Base-by-base conservation (phyloP, 23 red algal species). In the Gracilaria vermiculophylla region DNA sequence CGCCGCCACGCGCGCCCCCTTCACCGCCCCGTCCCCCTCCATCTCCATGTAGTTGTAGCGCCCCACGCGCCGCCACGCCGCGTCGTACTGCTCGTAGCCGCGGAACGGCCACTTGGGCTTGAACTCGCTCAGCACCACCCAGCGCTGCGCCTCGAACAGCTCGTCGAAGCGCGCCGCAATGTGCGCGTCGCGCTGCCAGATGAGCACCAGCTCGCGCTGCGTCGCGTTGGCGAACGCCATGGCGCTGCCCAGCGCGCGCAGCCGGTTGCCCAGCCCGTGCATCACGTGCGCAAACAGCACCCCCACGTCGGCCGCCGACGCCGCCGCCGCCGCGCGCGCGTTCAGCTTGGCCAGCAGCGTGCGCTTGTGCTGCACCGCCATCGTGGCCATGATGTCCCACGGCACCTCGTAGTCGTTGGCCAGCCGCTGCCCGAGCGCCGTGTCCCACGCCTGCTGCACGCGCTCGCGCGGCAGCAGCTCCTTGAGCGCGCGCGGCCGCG, bases 11-110 rank as follows among this genome's bases (percentile, higher is more conserved):
- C 28, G n/a, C 80, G 83, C 70, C 21, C 80, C 93, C 58, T 95
- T 95, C 41, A 89, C 50, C 32, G 93, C 93, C 15, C 85, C 92
- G 2, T 76, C 29, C 5, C 76, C 76, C 52, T 95, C 93, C 78
- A 90, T 86, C 64, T 95, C 93, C 83, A 95, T 95, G 76, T 95
- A 95, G 77, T 95, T 95, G 83, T 80, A 82, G 20, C 50, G 43
- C 20, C 76, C 47, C 42, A 95, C 45, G 23, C 42, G 40, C 45
- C 25, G 27, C 86, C 86, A 95, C 11, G 78, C 35, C 43, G 19
- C 12, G 71, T 95, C 93, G 11, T 53, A 95, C 53, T 73, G 17
- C 13, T 89, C 79, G 32, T 80, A 53, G 0, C 78, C 93, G 14
- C 20, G 19, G 53, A 95, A 61, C 42, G 83, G 83, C 86, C 78